Evolutionary conservation across 352 stramenopile species (phyloP), one percentile per base, ranked within the genome.

Genomic region (Phytophthora crassamura): DNA sequence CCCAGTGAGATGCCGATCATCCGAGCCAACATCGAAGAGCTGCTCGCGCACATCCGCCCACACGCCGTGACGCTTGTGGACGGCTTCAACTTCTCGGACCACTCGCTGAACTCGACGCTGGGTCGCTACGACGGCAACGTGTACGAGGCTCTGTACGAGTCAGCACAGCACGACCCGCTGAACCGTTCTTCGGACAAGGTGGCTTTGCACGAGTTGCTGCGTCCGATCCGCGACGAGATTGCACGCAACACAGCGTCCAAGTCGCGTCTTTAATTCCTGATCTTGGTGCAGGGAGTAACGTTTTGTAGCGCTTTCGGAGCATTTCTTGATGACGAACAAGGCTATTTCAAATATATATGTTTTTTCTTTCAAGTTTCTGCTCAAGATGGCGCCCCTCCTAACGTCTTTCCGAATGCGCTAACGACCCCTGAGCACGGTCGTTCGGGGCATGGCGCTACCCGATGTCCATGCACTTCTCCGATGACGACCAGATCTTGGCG

Each of bases 41-140:
- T 90, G 16, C 77, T 90, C 12, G 45, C 42, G 15, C 72, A 76
- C 22, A 72, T 93, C 40, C 84, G 84, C 8, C 69, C 74, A 7
- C 78, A 95, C 46, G 86, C 84, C n/a, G 84, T 95, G 38, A 72
- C 72, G 48, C 79, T 93, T 22, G 82, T 87, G 28, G 84, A 95
- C 38, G 81, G 80, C 15, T 95, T 91, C 69, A 88, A 93, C 66
- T 92, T 93, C 62, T 88, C 82, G 10, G 86, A 93, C 64, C 70
- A 84, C 53, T 28, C 57, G 42, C 58, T 95, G 38, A 93, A 93
- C 78, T 90, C 84, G 68, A 80, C 80, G 28, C 67, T 95, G 32
- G 87, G 87, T 22, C 79, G 84, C 53, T 88, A 81, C 46, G 82
- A 94, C 51, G 87, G 85, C 16, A 78, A 88, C 11, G 75, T 91